Conservation (phyloP, 2,329 filamentous ascomycete species). For the Ophiostoma sp. region DNA sequence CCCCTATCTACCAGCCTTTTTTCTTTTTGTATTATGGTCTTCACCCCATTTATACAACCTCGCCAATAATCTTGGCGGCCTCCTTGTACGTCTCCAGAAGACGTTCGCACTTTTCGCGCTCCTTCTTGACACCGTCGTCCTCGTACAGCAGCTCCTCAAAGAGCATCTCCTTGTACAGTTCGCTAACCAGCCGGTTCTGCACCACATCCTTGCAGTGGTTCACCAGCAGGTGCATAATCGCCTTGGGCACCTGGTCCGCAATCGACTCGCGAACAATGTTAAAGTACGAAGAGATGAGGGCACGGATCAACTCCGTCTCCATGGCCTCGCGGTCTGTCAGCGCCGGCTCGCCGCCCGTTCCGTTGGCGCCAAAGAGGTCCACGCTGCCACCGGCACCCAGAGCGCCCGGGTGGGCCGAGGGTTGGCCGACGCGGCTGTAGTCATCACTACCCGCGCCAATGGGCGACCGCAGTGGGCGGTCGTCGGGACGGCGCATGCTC, state of each 20-base stretch:
- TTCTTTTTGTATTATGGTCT: neutral
- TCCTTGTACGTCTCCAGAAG: constrained; percentile 94
- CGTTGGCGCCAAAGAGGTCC: constrained; percentile 40
- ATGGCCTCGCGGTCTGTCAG: constrained; percentile 94
- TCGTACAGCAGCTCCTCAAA: constrained; percentile 96
- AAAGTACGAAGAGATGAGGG: constrained; percentile 97
- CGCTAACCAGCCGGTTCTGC: constrained; percentile 92
- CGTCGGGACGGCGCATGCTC: constrained; percentile 72
- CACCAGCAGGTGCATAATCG: constrained; percentile 96
- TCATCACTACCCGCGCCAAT: constrained; percentile 33
- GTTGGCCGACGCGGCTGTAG: neutral
- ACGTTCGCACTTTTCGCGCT: constrained; percentile 89
- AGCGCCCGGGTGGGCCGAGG: neutral
- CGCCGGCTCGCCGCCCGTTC: constrained; percentile 69
- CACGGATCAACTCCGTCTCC: constrained; percentile 95
- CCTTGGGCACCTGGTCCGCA: constrained; percentile 96
- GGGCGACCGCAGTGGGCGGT: constrained; percentile 56
- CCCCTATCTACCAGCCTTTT: neutral
- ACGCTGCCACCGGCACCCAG: constrained; percentile 22
- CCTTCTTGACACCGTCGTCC: constrained; percentile 88
- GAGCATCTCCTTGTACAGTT: constrained; percentile 87
- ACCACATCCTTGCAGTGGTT: constrained; percentile 98
- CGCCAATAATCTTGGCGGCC: constrained; percentile 95
- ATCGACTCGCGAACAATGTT: constrained; percentile 99
- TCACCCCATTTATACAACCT: constrained; percentile 68